Conservation (phyloP, 805 yeast genomes). For the Grigorovia humatica region DNA sequence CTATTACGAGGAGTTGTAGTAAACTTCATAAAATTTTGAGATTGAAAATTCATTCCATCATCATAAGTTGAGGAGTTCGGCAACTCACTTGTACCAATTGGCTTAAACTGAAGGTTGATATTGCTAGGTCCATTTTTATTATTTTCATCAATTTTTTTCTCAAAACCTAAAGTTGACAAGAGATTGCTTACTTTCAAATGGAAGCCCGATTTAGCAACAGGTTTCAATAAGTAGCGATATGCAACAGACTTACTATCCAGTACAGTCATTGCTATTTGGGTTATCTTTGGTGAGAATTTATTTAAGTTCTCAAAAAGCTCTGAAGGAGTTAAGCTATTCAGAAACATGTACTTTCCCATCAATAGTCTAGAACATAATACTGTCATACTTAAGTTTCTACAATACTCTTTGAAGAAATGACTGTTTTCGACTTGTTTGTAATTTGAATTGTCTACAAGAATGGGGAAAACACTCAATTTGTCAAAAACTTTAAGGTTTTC, state of each 20-base stretch:
- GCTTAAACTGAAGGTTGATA: neutral
- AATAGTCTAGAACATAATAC: conserved; percentile 11
- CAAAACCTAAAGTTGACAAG: conserved; percentile 1
- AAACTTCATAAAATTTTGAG: neutral
- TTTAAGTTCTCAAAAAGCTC: conserved; percentile 55
- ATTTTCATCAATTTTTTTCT: neutral
- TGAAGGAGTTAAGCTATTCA: conserved; percentile 35
- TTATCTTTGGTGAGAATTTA: conserved; percentile 50
- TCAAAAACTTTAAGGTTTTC: conserved; percentile 1
- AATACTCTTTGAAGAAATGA: conserved; percentile 9
- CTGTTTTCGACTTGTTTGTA: conserved; percentile 10
- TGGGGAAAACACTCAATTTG: conserved; percentile 3
- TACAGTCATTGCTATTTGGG: conserved; percentile 6
- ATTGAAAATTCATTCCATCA: neutral
- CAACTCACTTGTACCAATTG: neutral
- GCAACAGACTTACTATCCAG: conserved; percentile 17
- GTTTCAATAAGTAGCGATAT: conserved; percentile 16
- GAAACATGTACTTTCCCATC: neutral
- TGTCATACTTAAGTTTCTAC: conserved; percentile 11
- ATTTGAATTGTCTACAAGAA: conserved; percentile 5
- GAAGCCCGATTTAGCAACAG: conserved; percentile 21
- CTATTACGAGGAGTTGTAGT: neutral
- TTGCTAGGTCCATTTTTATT: neutral
- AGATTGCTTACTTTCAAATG: conserved; percentile 14
- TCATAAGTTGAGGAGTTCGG: neutral